Conservation (phyloP, 1,284 basidiomycete genomes). For the Leccinum fallax region DNA sequence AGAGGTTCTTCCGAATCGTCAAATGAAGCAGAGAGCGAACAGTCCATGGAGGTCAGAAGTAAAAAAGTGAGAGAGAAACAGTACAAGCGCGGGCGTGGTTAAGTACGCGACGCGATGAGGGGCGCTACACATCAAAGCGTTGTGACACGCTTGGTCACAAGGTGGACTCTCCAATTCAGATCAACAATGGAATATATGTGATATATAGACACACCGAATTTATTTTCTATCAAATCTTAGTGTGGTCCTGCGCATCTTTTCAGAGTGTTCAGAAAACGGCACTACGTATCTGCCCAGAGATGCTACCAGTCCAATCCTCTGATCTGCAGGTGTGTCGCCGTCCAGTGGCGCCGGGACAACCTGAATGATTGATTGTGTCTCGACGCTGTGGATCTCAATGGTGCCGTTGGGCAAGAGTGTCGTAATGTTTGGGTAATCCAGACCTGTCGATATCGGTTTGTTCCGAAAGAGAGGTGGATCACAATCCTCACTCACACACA, state of each 20-base stretch:
- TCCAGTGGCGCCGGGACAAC: conserved; percentile 55
- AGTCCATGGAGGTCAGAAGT: conserved; percentile 11
- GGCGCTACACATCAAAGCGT: conserved; percentile 19
- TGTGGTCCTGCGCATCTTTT: conserved; percentile 52
- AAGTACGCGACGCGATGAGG: conserved; percentile 16
- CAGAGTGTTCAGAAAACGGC: conserved; percentile 58
- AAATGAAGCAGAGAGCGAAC: conserved; percentile 7
- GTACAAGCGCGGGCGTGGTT: conserved; percentile 6
- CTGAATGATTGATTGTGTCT: conserved; percentile 76
- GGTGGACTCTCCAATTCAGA: conserved; percentile 5
- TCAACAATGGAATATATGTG: conserved; percentile 13
- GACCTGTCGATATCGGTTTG: conserved; percentile 46
- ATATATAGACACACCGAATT: conserved; percentile 31
- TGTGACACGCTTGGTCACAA: conserved; percentile 22
- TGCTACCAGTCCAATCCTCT: conserved; percentile 45
- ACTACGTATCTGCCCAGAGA: conserved; percentile 60
- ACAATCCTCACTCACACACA: conserved; percentile 59
- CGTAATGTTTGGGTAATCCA: conserved; percentile 81
- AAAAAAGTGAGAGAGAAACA: background rate
- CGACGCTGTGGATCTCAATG: conserved; percentile 80
- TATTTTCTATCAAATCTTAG: conserved; percentile 28
- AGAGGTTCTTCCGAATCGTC: conserved; percentile 17
- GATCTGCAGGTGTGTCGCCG: conserved; percentile 28
- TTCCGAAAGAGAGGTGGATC: background rate
- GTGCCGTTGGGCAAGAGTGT: conserved; percentile 78